Conservation (phyloP, 2,329 filamentous ascomycete genomes). For the Pyrenophora teres region DNA sequence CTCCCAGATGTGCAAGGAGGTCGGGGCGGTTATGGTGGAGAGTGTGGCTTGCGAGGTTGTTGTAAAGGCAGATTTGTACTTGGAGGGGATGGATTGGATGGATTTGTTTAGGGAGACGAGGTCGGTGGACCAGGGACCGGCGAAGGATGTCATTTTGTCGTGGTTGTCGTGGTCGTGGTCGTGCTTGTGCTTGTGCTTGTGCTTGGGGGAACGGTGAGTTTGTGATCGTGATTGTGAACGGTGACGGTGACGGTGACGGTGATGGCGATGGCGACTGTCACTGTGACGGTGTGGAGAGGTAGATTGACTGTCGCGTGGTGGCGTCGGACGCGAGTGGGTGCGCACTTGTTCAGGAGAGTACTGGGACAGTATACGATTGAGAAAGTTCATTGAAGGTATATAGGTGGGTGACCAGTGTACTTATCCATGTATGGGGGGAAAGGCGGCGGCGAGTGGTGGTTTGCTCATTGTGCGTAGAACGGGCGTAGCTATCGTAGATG, state of each 20-base stretch:
- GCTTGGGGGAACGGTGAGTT: constrained; percentile 3
- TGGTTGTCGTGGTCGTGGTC: not conserved
- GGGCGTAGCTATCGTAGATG: not conserved
- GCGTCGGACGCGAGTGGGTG: not conserved
- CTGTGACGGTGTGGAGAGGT: not conserved
- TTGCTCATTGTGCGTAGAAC: constrained; percentile 6
- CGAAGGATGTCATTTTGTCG: constrained; percentile 24
- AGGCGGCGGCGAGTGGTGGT: not conserved
- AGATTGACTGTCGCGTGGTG: not conserved
- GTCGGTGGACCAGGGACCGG: constrained; percentile 33
- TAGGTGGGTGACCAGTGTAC: not conserved
- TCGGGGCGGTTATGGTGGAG: constrained; percentile 26
- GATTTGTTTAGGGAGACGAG: constrained; percentile 32
- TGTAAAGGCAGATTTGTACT: constrained; percentile 31
- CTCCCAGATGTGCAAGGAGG: constrained; percentile 43
- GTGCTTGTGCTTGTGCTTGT: constrained; percentile 17
- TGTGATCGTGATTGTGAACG: not conserved
- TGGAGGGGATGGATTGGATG: constrained; percentile 29
- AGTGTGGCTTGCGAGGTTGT: constrained; percentile 26
- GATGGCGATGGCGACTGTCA: not conserved
- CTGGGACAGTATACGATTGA: constrained; percentile 16
- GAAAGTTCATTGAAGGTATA: constrained; percentile 12
- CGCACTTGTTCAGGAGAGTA: not conserved
- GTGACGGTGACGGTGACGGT: not conserved
- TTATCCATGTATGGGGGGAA: not conserved